Evolutionary conservation across 164 flowering plant species (phyloP).

Genomic region (Cinnamomum micranthum): DNA sequence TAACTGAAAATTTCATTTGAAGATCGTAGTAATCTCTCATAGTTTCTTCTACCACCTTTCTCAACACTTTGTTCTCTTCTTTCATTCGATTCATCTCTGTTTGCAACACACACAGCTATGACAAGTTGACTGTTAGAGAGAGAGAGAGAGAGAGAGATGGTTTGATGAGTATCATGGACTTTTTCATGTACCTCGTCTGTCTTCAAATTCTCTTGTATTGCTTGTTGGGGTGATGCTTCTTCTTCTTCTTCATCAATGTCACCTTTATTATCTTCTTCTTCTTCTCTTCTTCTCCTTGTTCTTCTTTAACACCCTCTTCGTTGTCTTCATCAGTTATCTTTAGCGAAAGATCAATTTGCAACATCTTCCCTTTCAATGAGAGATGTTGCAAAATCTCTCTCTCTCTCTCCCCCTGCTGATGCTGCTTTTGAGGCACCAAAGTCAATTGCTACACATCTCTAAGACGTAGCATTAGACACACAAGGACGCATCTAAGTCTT

Average conservation of each 20-base stretch:
- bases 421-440: conserved; percentile 11
- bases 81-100: conserved; percentile 58
- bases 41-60: conserved; percentile 55
- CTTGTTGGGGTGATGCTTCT: neutral
- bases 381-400: neutral
- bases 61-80: conserved; percentile 61
- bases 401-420: conserved; percentile 2
- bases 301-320: neutral
- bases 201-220: neutral
- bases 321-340: conserved; percentile 1
- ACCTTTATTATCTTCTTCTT: neutral
- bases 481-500: conserved; percentile 10
- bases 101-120: conserved; percentile 25
- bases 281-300: neutral
- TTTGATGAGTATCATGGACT: neutral
- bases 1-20: conserved; percentile 42
- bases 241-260: neutral
- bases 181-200: conserved; percentile 4
- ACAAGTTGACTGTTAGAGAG: conserved; percentile 22
- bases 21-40: conserved; percentile 60
- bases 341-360: conserved; percentile 9
- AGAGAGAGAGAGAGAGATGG: neutral
- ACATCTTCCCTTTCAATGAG: neutral
- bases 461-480: conserved; percentile 5
- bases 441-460: conserved; percentile 5